Evolutionary conservation across 2,329 filamentous ascomycete genomes (phyloP).

Genomic region (Fusarium sp.): DNA sequence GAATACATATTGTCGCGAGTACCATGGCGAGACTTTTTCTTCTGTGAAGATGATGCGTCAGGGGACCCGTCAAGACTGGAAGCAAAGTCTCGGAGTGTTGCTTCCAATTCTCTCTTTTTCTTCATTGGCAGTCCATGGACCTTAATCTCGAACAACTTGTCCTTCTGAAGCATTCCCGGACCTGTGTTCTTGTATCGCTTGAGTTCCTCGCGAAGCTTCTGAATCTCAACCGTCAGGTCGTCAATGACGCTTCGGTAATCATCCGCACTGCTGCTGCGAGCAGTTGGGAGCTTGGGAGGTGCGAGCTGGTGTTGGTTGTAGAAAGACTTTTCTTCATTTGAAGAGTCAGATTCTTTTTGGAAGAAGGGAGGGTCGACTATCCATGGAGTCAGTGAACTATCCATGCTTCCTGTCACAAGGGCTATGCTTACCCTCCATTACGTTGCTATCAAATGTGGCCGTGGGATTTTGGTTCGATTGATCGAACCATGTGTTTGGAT

Average conservation of each 20-base stretch:
- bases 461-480: slow-evolving; percentile 65
- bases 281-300: slow-evolving; percentile 51
- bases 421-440: slow-evolving; percentile 62
- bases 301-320: slow-evolving; percentile 43
- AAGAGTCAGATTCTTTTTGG: slow-evolving; percentile 66
- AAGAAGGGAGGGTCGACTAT: slow-evolving; percentile 68
- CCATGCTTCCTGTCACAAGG: neutral
- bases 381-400: slow-evolving; percentile 10
- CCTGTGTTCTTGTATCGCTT: slow-evolving; percentile 77
- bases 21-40: slow-evolving; percentile 58
- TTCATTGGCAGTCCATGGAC: slow-evolving; percentile 78
- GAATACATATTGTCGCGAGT: slow-evolving; percentile 58
- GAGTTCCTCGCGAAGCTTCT: slow-evolving; percentile 79
- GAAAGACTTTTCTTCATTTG: slow-evolving; percentile 59
- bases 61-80: slow-evolving; percentile 69
- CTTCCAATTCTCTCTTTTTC: slow-evolving; percentile 83
- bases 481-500: slow-evolving; percentile 68
- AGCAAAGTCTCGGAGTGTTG: slow-evolving; percentile 78
- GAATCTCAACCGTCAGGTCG: slow-evolving; percentile 87
- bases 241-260: slow-evolving; percentile 88
- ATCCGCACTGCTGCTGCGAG: slow-evolving; percentile 73
- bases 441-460: slow-evolving; percentile 56
- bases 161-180: slow-evolving; percentile 75
- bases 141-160: slow-evolving; percentile 87
- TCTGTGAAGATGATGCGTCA: slow-evolving; percentile 57